Percentiles rank a stretch among this genome's conserved stretches.
phyloP scores from a whole-genome alignment of 805 yeast species.

The Sugiyamaella valdiviana region DNA sequence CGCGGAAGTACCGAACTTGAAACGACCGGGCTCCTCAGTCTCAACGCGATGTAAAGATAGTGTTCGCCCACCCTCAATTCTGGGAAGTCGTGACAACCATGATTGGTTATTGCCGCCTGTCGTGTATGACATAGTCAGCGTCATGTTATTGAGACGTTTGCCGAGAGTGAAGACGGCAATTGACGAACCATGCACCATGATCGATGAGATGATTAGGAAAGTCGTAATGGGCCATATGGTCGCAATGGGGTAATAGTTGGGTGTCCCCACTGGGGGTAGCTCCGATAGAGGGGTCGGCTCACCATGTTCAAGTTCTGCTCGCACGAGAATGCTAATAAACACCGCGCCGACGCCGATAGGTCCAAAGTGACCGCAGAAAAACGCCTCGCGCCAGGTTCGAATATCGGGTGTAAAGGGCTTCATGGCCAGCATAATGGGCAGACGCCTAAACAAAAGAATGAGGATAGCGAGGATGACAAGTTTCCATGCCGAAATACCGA shows the following conservation, averaged over 20 bases:
- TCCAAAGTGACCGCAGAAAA: constrained; percentile 93
- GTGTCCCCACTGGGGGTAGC: constrained; percentile 42
- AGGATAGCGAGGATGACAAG: constrained; percentile 68
- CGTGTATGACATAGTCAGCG: constrained; percentile 86
- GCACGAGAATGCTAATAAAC: constrained; percentile 74
- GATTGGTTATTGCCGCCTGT: constrained; percentile 57
- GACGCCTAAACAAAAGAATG: constrained; percentile 65
- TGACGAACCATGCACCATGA: constrained; percentile 86
- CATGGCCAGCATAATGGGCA: constrained; percentile 71
- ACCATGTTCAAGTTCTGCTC: constrained; percentile 58
- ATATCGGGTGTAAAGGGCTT: constrained; percentile 82
- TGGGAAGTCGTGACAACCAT: constrained; percentile 84
- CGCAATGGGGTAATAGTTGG: constrained; percentile 54
- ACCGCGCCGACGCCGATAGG: constrained; percentile 95
- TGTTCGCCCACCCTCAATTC: constrained; percentile 59
- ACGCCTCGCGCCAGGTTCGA: constrained; percentile 87
- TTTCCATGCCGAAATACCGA: constrained; percentile 76
- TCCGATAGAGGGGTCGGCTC: constrained; percentile 52
- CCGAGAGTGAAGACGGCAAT: constrained; percentile 76
- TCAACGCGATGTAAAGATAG: constrained; percentile 80
- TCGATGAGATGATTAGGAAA: constrained; percentile 73
- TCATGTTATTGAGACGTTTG: constrained; percentile 82
- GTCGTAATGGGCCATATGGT: constrained; percentile 78
- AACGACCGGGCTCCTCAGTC: constrained; percentile 43
- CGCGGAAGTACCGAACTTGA: constrained; percentile 11